Evolutionary conservation across 768 basidiomycete genomes (phyloP).

Genomic region (Lentinus tigrinus): DNA sequence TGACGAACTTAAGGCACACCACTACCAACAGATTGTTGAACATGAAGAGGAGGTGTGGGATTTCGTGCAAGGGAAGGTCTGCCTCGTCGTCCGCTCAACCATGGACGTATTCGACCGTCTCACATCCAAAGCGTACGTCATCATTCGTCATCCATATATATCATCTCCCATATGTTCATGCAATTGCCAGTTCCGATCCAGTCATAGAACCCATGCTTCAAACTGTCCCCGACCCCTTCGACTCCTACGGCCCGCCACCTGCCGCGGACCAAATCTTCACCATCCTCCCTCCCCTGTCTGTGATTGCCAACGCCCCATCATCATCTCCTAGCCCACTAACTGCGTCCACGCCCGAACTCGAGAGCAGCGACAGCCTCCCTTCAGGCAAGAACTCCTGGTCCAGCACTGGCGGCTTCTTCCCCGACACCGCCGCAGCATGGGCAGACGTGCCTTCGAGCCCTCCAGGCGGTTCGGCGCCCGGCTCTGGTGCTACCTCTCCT

Average conservation of each 20-base stretch:
- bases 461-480: conserved; percentile 21
- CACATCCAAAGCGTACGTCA: conserved; percentile 78
- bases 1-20: conserved; percentile 78
- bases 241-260: conserved; percentile 85
- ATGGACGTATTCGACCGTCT: conserved; percentile 91
- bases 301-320: conserved; percentile 64
- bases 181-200: conserved; percentile 67
- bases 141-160: conserved; percentile 28
- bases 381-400: conserved; percentile 43
- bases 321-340: conserved; percentile 61
- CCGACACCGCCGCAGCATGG: conserved; percentile 37
- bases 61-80: conserved; percentile 83
- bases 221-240: conserved; percentile 89
- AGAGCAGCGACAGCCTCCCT: conserved; percentile 24
- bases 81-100: conserved; percentile 82
- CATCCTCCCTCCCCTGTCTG: conserved; percentile 83
- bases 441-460: conserved; percentile 22
- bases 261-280: conserved; percentile 91
- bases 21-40: conserved; percentile 87
- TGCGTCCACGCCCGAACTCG: conserved; percentile 38
- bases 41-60: conserved; percentile 98
- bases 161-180: neutral
- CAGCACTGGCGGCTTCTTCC: conserved; percentile 44
- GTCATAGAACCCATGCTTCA: conserved; percentile 89
- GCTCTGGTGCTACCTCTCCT: conserved; percentile 22